Evolutionary conservation across 257 asterid genomes (phyloP), one percentile per base, ranked within the genome.

Genomic region (Schizonepeta tenuifolia): DNA sequence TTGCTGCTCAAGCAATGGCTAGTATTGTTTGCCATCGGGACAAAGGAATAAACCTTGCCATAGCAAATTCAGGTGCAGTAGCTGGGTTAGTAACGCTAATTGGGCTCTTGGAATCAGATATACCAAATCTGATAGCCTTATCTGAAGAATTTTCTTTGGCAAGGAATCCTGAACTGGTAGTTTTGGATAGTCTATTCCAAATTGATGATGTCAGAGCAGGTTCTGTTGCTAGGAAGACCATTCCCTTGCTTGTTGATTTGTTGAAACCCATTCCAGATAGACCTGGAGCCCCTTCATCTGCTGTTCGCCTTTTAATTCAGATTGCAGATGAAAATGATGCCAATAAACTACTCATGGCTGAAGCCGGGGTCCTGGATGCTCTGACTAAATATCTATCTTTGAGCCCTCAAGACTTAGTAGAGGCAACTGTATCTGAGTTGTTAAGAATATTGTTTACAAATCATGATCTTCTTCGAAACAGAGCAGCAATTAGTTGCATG

Each of bases 1-100:
- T 93, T 67, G 93, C 95, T 75, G 97, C 97, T 65, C 98, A 90
- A 82, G 95, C 96, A 64, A 79, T 88, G 82, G 88, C 93, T 55
- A 90, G 95, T 75, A 88, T 93, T 72, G 91, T 86, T 77, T 59
- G 80, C 75, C 92, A 90, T 78, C 84, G 88, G 65, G 82, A 84
- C 81, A 84, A 71, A 75, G 83, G 78, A 60, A 86, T 86, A 71
- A 87, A 83, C 83, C 89, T 93, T 71, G 86, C 87, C 14, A 78
- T 93, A 70, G 89, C 91, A 50, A 86, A 90, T 75, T 87, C 97
- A 38, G 95, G 90, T 76, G 90, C 91, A 70, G 85, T 90, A 70
- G 74, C 83, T 49, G 96, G 93, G 59, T 68, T 93, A 75, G 77
- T 87, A 72, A 70, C 86, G 73, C 73, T 90, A 63, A 75, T 90